These are phyloP conservation scores for Penicillium parvum DNA, from an alignment of 495 filamentous ascomycete species.

Conservation along the genomic window DNA sequence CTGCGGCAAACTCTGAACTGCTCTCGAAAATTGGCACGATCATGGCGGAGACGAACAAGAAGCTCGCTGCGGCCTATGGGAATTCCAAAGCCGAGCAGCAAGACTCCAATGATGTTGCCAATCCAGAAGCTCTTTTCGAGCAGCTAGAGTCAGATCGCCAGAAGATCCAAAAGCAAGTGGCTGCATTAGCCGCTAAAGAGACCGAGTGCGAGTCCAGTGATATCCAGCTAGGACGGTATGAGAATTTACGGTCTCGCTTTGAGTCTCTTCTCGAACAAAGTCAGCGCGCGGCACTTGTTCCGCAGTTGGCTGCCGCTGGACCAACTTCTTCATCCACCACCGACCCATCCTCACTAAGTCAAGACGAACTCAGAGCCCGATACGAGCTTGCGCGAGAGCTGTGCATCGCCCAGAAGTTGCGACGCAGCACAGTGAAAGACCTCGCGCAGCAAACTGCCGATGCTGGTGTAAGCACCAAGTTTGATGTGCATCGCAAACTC, in stretches of 20 bases:
- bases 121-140: slow-evolving; percentile 40
- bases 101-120: slow-evolving; percentile 38
- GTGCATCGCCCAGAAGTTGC: slow-evolving; percentile 35
- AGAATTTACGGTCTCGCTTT: slow-evolving; percentile 29
- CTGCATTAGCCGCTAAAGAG: slow-evolving; percentile 28
- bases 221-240: slow-evolving; percentile 31
- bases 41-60: slow-evolving; percentile 44
- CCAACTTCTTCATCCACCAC: slow-evolving; percentile 7
- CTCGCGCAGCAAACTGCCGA: slow-evolving; percentile 46
- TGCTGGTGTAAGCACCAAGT: slow-evolving; percentile 48
- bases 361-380: slow-evolving; percentile 25
- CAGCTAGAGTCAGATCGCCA: slow-evolving; percentile 44
- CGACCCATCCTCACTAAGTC: slow-evolving; percentile 16
- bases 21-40: slow-evolving; percentile 40
- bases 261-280: slow-evolving; percentile 44
- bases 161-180: slow-evolving; percentile 35
- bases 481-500: slow-evolving; percentile 49
- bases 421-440: slow-evolving; percentile 39
- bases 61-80: slow-evolving; percentile 39
- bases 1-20: slow-evolving; percentile 31
- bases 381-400: slow-evolving; percentile 38
- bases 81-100: slow-evolving; percentile 35
- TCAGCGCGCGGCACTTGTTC: slow-evolving; percentile 27
- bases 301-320: slow-evolving; percentile 19
- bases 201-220: slow-evolving; percentile 28